Evolutionary conservation across 2,329 filamentous ascomycete genomes (phyloP).

Genomic region (Neophaeococcomyces mojaviensis): DNA sequence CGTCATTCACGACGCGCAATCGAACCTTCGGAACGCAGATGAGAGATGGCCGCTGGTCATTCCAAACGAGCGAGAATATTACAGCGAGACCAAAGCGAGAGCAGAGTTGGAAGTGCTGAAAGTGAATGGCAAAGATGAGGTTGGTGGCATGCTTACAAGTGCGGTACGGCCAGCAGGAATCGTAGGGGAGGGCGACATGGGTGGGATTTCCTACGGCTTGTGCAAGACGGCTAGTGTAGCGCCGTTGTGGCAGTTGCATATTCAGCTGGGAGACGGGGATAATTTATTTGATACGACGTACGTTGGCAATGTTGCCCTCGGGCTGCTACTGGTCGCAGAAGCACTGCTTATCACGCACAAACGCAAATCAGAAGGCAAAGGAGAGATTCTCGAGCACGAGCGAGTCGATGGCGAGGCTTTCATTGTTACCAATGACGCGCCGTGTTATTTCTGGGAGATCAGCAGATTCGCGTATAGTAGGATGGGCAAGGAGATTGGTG

Average conservation of each 20-base stretch:
- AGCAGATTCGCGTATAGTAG: constrained; percentile 66
- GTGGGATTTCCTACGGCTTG: constrained; percentile 65
- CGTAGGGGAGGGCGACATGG: constrained; percentile 75
- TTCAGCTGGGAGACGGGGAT: constrained; percentile 70
- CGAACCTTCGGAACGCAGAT: constrained; percentile 74
- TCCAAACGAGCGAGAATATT: constrained; percentile 65
- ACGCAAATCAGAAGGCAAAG: constrained; percentile 29
- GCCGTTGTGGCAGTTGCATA: constrained; percentile 54
- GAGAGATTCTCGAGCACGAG: constrained; percentile 62
- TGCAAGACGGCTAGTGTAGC: constrained; percentile 60
- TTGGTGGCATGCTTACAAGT: constrained; percentile 61
- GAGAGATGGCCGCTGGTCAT: constrained; percentile 72
- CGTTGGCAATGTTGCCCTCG: constrained; percentile 63
- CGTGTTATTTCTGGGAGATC: constrained; percentile 88
- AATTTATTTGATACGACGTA: constrained; percentile 68
- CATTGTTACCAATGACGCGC: constrained; percentile 82
- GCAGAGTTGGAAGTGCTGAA: constrained; percentile 75
- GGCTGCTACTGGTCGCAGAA: constrained; percentile 71
- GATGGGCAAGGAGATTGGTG: constrained; percentile 35
- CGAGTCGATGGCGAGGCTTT: constrained; percentile 78
- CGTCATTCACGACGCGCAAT: constrained; percentile 72
- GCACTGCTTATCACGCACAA: constrained; percentile 56
- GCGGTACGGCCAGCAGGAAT: constrained; percentile 81
- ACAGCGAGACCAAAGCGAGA: constrained; percentile 81
- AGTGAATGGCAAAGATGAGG: constrained; percentile 55